Evolutionary conservation across 306 rosid genomes (phyloP).

Genomic region (Cajanus cajan): DNA sequence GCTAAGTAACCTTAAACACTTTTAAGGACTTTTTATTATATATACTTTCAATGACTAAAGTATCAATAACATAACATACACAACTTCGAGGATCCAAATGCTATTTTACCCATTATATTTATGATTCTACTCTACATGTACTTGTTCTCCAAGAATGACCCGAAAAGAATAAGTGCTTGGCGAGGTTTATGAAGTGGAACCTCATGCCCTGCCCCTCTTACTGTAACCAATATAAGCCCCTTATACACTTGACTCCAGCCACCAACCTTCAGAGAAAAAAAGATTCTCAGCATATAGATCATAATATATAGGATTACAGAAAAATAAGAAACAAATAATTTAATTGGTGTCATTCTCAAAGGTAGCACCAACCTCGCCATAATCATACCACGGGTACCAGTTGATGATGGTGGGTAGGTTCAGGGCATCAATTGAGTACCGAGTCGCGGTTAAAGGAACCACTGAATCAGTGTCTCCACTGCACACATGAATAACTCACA

Average conservation of each 20-base stretch:
- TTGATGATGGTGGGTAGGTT: background rate
- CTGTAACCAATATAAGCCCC: background rate
- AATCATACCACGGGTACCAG: background rate
- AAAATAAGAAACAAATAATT: no score
- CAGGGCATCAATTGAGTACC: background rate
- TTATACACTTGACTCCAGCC: background rate
- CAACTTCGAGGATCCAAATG: no score
- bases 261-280: background rate
- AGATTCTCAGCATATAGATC: background rate
- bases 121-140: no score
- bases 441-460: background rate
- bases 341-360: no score
- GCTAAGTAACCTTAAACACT: no score
- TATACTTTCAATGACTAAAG: no score
- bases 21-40: no score
- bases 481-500: background rate
- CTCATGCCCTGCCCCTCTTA: background rate
- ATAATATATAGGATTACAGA: background rate
- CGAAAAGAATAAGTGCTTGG: background rate
- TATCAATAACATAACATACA: no score
- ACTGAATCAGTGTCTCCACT: background rate
- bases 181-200: background rate
- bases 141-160: background rate
- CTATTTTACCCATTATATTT: no score
- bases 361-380: background rate